Evolutionary conservation across 2,329 filamentous ascomycete species (phyloP), one percentile per base, ranked within the genome.

Genomic region (Nigrospora sphaerica): DNA sequence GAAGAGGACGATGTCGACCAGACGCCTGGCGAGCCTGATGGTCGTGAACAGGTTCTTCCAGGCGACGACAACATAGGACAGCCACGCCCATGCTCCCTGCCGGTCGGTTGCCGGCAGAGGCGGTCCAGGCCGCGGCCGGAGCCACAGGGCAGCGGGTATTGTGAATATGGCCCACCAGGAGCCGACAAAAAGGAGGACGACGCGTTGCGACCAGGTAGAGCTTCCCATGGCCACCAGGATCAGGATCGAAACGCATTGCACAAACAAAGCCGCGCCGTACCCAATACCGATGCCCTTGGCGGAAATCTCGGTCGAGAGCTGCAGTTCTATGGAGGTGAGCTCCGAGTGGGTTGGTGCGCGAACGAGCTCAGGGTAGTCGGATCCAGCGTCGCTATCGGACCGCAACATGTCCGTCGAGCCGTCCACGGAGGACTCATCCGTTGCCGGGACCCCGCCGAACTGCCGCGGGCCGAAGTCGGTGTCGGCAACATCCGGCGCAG

Each of bases 101-200:
- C 63, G 55, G n/a, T 59, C 66, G 12, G 63, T 57, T 19, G 66
- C 61, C 2, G 75, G 73, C 10, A 95, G 67, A 0, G 91, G 90
- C 28, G 93, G 93, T 0, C 93, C 93, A 2, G 93, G 93, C 44
- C 93, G 81, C 4, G 91, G 83, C 36, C 92, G 83, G 31, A 98
- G 74, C 86, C 90, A 96, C 56, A 95, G 66, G 2, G 88, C 88
- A 1, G 89, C 83, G 0, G 93, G 93, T 46, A 97, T 81, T 4
- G 88, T 95, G 63, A 98, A 97, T 32, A 86, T 49, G 39, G 91
- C 81, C 93, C 93, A 98, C 93, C 93, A 98, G 28, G 81, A 65
- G 32, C 93, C 93, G 45, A 97, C 83, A 47, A 91, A 69, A 63
- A 95, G 90, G 11, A 98, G 76, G 0, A 93, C 92, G 4, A 97